Evolutionary conservation across 169 alveolate genomes (phyloP), one percentile per base, ranked within the genome.

Genomic region (Babesia ovata): DNA sequence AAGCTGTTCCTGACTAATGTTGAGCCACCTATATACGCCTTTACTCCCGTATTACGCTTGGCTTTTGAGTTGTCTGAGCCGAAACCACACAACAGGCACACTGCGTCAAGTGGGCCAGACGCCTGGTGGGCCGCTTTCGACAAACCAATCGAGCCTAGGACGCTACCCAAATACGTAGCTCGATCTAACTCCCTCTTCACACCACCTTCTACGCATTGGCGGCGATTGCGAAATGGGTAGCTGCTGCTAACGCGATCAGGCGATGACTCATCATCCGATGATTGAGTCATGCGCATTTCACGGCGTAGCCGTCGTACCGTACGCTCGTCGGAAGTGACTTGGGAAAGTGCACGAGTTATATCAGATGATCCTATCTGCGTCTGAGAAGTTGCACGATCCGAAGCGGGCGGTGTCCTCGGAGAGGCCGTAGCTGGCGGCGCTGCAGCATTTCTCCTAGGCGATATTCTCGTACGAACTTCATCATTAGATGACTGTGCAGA

Each of bases 11-110:
- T 60, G 13, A 24, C 45, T n/a, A 79, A 24, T 39, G 21, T 42
- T 7, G 75, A 79, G 1, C 82, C 84, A 2, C 84, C 87, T 0
- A 67, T 52, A 19, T 14, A 54, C 24, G 53, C 63, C 65, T 26
- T 49, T 13, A 22, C 17, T 8, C 17, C 54, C 13, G 57, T 12
- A 10, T 56, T 33, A 14, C 76, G 76, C 39, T 67, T 36, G 56
- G 57, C 2, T 8, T 54, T n/a, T 14, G 29, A 19, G n/a, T 21
- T 28, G 16, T 67, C 76, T 9, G 22, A 33, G 1, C 56, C 76
- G 44, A 52, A 19, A 21, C 76, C 76, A 29, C 76, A 67, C 33
- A 67, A 16, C 19, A 44, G 66, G 24, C 76, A 67, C 19, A 28
- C 11, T 9, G 21, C 24, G 22, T 54, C 76, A 9, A n/a, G 21